Conservation (phyloP, 495 filamentous ascomycete genomes). For the Talaromyces ruber region DNA sequence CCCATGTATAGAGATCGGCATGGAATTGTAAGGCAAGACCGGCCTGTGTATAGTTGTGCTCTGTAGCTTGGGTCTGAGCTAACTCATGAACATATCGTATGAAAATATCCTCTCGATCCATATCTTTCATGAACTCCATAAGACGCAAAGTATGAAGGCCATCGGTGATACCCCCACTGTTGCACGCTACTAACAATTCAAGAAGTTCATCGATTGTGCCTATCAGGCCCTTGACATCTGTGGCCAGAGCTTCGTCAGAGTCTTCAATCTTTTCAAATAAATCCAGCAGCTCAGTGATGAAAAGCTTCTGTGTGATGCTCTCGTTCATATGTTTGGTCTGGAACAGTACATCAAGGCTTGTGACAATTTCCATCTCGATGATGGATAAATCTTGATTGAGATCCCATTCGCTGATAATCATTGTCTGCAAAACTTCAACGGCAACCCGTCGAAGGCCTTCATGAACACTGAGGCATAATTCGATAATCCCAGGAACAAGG, state of each 20-base stretch:
- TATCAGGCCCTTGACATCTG: constrained; percentile 69
- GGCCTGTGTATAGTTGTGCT: constrained; percentile 79
- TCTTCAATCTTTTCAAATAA: constrained; percentile 66
- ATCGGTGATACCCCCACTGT: constrained; percentile 68
- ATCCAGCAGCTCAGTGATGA: constrained; percentile 75
- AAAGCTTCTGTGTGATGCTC: constrained; percentile 83
- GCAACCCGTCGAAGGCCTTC: constrained; percentile 84
- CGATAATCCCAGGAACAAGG: constrained; percentile 83
- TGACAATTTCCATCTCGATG: constrained; percentile 94
- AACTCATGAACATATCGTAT: constrained; percentile 95
- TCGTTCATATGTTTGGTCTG: constrained; percentile 82
- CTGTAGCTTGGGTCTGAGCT: constrained; percentile 64
- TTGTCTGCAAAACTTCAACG: constrained; percentile 86
- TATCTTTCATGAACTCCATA: constrained; percentile 95
- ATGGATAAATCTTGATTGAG: constrained; percentile 84
- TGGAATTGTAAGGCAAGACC: constrained; percentile 85
- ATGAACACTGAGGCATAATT: constrained; percentile 90
- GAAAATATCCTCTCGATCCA: constrained; percentile 96
- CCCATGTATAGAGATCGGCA: constrained; percentile 91
- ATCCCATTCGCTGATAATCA: constrained; percentile 99
- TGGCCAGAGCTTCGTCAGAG: constrained; percentile 65
- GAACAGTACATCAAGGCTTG: constrained; percentile 86
- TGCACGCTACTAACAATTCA: constrained; percentile 87
- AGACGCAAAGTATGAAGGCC: constrained; percentile 81
- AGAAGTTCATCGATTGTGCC: constrained; percentile 81